Evolutionary conservation across 305 asterid genomes (phyloP).

Genomic region (Fraxinus platypoda): DNA sequence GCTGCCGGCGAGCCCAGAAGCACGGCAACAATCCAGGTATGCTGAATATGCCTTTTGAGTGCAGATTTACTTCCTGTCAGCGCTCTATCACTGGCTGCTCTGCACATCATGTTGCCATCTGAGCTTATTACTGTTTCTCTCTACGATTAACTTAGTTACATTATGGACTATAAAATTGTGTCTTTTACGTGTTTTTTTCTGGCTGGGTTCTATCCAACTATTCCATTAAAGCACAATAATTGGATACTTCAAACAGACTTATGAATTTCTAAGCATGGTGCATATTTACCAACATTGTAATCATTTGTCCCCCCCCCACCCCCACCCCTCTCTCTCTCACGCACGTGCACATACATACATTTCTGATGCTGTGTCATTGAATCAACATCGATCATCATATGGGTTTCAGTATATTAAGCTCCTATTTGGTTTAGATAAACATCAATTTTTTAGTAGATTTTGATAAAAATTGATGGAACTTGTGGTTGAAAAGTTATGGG

Average conservation of each 20-base stretch:
- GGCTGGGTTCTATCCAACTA: conserved; percentile 1
- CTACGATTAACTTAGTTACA: background rate
- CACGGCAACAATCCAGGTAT: conserved; percentile 63
- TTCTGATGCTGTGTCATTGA: background rate
- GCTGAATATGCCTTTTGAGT: conserved; percentile 10
- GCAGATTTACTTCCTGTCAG: background rate
- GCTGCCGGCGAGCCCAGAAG: conserved; percentile 75
- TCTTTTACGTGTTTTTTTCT: background rate
- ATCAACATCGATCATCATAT: background rate
- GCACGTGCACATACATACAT: background rate
- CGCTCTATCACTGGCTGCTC: background rate
- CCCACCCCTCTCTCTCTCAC: background rate
- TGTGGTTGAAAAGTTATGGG: too few relatives aligned
- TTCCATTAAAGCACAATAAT: background rate
- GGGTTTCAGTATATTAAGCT: background rate
- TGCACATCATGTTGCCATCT: background rate
- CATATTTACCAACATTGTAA: background rate
- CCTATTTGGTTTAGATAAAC: too few relatives aligned
- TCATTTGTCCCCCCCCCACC: too few relatives aligned
- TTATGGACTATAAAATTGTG: background rate
- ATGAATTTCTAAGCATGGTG: background rate
- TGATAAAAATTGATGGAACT: too few relatives aligned
- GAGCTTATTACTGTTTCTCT: background rate
- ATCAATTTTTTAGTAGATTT: too few relatives aligned
- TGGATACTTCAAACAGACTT: background rate